Conservation (phyloP, 306 rosid species). For the Prunus kanzakura region DNA sequence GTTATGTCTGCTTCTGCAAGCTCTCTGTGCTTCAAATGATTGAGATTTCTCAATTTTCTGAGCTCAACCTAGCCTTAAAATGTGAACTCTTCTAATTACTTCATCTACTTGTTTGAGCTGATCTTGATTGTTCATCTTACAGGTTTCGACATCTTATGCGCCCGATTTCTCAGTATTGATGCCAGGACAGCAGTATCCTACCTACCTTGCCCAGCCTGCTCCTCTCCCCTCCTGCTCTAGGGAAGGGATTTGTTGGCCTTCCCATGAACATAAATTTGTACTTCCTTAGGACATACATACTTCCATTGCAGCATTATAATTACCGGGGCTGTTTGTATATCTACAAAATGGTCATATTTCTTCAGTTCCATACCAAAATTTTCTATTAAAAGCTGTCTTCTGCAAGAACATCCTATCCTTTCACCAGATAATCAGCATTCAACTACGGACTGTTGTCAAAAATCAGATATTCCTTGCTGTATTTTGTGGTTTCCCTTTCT, state of each 20-base stretch:
- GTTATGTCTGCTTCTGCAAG: too few species aligned
- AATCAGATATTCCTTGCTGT: not conserved
- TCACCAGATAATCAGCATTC: not conserved
- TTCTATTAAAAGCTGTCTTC: too few species aligned
- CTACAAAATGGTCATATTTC: slow-evolving; percentile 11
- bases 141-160: slow-evolving; percentile 56
- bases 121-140: slow-evolving; percentile 10
- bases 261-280: slow-evolving; percentile 58
- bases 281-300: slow-evolving; percentile 33
- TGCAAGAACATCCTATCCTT: too few species aligned
- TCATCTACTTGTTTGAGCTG: not conserved
- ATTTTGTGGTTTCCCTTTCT: not conserved
- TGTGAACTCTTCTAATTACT: not conserved
- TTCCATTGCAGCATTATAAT: not conserved
- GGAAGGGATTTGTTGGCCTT: slow-evolving; percentile 72
- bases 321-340: slow-evolving; percentile 11
- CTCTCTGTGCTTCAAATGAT: too few species aligned
- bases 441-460: not conserved
- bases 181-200: slow-evolving; percentile 90
- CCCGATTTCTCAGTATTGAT: slow-evolving; percentile 75
- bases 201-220: slow-evolving; percentile 81
- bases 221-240: slow-evolving; percentile 80
- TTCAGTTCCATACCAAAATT: not conserved
- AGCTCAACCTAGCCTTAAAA: not conserved
- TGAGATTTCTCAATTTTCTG: too few species aligned